A percentile compares a stretch with the other conserved stretches of the same genome.
phyloP scores from a whole-genome alignment of 208 protist species.

The Trypanosoma melophagium region DNA sequence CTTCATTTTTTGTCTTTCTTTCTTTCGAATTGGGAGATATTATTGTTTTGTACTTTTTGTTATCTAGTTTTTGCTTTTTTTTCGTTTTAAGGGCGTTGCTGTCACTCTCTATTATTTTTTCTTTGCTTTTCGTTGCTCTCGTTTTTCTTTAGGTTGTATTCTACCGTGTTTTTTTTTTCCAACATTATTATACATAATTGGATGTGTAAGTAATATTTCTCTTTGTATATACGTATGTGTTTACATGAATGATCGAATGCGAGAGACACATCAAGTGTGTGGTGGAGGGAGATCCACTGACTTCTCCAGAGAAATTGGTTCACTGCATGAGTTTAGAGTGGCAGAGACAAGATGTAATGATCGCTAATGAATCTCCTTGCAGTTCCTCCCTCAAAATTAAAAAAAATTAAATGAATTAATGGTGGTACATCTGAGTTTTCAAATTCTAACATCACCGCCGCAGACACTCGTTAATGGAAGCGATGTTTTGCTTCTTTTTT shows the following conservation, averaged over 20 bases:
- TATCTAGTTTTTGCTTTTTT: too few species aligned
- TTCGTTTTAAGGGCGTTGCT: too few species aligned
- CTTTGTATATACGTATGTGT: background rate
- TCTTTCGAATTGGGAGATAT: too few species aligned
- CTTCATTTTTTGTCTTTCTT: too few species aligned
- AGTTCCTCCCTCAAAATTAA: background rate
- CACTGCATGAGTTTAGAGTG: background rate
- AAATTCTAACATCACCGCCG: conserved; percentile 9
- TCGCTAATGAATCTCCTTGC: background rate
- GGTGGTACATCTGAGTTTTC: conserved; percentile 11
- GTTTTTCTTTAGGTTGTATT: background rate
- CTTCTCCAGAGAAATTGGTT: conserved; percentile 1
- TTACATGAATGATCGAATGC: background rate
- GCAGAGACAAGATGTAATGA: background rate
- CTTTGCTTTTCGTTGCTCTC: too few species aligned
- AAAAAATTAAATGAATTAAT: too few species aligned
- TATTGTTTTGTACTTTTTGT: too few species aligned
- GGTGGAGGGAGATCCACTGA: conserved; percentile 6
- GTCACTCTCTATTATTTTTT: too few species aligned
- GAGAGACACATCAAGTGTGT: conserved; percentile 1
- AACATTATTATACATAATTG: background rate
- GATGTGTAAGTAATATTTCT: background rate
- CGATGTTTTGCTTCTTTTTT: conserved; percentile 16
- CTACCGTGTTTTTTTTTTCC: background rate
- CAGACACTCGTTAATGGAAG: conserved; percentile 15